Evolutionary conservation across 306 rosid genomes (phyloP), one percentile per base, ranked within the genome.

Genomic region (Cicer yamashitae): DNA sequence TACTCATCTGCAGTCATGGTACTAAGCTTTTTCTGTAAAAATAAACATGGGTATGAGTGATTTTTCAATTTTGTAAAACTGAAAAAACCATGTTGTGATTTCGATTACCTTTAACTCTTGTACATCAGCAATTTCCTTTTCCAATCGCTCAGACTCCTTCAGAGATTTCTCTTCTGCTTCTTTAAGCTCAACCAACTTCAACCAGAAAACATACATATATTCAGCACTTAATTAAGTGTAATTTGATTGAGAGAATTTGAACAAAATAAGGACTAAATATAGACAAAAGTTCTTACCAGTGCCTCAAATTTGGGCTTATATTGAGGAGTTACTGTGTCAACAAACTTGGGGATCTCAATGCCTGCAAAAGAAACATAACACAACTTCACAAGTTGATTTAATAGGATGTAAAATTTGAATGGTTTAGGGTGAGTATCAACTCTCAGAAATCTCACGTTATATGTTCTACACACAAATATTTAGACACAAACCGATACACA

Each of bases 1-100:
- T 96, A 96, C 50, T 96, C 99, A 11, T 96, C 83, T 7, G 98
- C 98, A 0, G 98, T 96, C 99, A 92, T 96, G 84, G 98, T 96
- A 82, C 88, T 80, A 8, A 96, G 66, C 83, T 92, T 92, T 63
- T 87, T 79, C 99, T 92, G 98, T 46, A n/a, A 41, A 73, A 66
- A 70, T 18, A 63, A 25, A 60, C 53, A 7, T 52, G 2, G 15
- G 11, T 11, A 71, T 87, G 80, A 87, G 89, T 74, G 51, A 56
- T 7, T 47, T 13, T 7, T 20, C 48, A 39, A 46, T 61, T 12
- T 30, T 43, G 18, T 15, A n/a, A 47, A 66, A 77, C 78, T 0
- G n/a, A 25, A 41, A 82, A 63, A 18, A 50, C 17, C 18, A 5
- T 3, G 38, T 17, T 47, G 58, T 51, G 66, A 40, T 60, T 76